Conservation (phyloP, 2,329 filamentous ascomycete genomes). For the Penicillium rolfsii region DNA sequence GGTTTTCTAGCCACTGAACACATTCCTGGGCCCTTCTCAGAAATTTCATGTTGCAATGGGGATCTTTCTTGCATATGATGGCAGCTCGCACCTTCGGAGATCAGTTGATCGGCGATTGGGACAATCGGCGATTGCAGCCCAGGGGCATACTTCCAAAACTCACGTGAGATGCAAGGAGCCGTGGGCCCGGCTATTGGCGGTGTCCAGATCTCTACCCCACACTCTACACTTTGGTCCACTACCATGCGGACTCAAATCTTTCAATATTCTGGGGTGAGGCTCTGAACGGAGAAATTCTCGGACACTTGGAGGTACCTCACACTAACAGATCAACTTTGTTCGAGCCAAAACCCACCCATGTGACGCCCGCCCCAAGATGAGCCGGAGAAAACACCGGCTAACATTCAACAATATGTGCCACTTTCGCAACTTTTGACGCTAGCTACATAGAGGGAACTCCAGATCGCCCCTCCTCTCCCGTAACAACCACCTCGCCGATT, state of each 20-base stretch:
- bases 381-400: not conserved
- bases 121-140: not conserved
- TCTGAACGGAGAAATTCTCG: constrained; percentile 6
- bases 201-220: not conserved
- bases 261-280: not conserved
- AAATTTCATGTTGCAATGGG: not conserved
- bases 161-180: not conserved
- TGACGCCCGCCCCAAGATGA: not conserved
- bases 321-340: not conserved
- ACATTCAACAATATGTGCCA: not conserved
- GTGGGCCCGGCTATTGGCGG: too few relatives aligned
- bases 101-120: not conserved
- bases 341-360: not conserved
- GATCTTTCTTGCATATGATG: not conserved
- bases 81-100: not conserved
- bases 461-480: not conserved
- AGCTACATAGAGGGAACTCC: not conserved
- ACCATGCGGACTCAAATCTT: too few relatives aligned
- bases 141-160: not conserved
- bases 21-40: not conserved
- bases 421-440: not conserved
- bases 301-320: not conserved
- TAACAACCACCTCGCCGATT: not conserved
- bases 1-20: not conserved
- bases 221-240: not conserved